A percentile compares a stretch with the other conserved stretches of the same genome.
phyloP scores from a whole-genome alignment of 768 basidiomycete species.

The Austroboletus eburneus region DNA sequence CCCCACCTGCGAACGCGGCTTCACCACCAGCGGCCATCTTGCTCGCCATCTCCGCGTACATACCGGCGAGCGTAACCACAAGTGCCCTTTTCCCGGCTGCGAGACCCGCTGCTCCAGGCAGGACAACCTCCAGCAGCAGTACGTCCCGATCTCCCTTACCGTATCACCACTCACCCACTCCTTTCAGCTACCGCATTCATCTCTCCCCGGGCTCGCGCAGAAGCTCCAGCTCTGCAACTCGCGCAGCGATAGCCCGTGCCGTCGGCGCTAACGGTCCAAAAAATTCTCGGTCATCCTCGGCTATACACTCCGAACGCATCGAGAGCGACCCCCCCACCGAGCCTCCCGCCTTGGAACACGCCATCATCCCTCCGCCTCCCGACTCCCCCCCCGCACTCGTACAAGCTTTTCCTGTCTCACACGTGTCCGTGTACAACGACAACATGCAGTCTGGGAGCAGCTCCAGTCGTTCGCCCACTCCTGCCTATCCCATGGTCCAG shows the following conservation, averaged over 20 bases:
- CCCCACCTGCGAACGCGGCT: conserved; percentile 65
- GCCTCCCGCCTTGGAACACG: conserved; percentile 46
- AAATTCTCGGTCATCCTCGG: conserved; percentile 23
- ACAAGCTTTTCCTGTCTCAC: conserved; percentile 37
- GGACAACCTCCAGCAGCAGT: conserved; percentile 68
- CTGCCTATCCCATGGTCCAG: conserved; percentile 38
- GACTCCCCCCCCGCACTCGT: conserved; percentile 54
- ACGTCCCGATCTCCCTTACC: conserved; percentile 16
- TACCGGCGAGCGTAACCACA: conserved; percentile 90
- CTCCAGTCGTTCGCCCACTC: conserved; percentile 43
- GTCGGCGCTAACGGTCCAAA: conserved; percentile 25
- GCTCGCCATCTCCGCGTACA: conserved; percentile 86
- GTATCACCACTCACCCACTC: conserved; percentile 8
- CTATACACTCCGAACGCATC: conserved; percentile 24
- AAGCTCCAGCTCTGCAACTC: conserved; percentile 50
- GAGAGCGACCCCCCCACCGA: conserved; percentile 26
- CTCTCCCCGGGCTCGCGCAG: conserved; percentile 75
- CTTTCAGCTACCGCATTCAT: conserved; percentile 70
- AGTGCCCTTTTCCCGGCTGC: conserved; percentile 93
- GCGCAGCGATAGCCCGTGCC: conserved; percentile 52
- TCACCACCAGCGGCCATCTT: conserved; percentile 87
- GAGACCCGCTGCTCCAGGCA: conserved; percentile 87
- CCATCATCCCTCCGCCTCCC: conserved; percentile 40
- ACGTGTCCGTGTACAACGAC: conserved; percentile 24
- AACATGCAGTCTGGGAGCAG: conserved; percentile 31